Evolutionary conservation across 139 green algal species (phyloP), one percentile per base, ranked within the genome.

Genomic region (Chlorella sorokiniana): DNA sequence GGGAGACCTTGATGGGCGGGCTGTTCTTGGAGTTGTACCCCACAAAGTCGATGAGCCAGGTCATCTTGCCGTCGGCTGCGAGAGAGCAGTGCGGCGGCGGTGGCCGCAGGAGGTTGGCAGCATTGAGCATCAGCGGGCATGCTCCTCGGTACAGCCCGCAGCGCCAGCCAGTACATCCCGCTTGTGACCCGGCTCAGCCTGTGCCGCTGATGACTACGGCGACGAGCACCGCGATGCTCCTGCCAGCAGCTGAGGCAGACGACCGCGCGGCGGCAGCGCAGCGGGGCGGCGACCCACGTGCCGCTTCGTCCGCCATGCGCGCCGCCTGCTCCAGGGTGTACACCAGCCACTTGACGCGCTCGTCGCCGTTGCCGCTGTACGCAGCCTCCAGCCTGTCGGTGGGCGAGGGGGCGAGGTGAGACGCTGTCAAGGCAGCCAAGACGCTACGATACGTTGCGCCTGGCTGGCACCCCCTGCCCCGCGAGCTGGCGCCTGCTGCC

Each of bases 301-400:
- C 33, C 31, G 27, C 22, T 25, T 82, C 78, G 79, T 96, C 91
- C 25, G 91, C 91, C 23, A 89, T 67, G 44, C 81, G 73, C 33
- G 83, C 88, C 0, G 93, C 93, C 41, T 86, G 69, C 84, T 97
- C 93, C 59, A 97, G 84, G 38, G 81, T 88, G 88, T 97, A 97
- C 38, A 97, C 91, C n/a, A 97, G 88, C 69, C 88, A 94, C 48
- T 88, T 88, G 33, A 97, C 83, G 67, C 73, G 79, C 33, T 75
- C 52, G 23, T 86, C 84, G 45, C 75, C 63, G 67, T 86, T 75
- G 40, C 71, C 78, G 73, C 73, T 79, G 37, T 76, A 69, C 25
- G 45, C 65, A 29, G 27, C 29, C 45, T 83, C 78, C 45, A 77
- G 51, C 35, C 78, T 83, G 78, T 35, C 29, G 11, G 54, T 8